Evolutionary conservation across 768 basidiomycete species (phyloP), one percentile per base, ranked within the genome.

Genomic region (Hemileccinum impolitum): DNA sequence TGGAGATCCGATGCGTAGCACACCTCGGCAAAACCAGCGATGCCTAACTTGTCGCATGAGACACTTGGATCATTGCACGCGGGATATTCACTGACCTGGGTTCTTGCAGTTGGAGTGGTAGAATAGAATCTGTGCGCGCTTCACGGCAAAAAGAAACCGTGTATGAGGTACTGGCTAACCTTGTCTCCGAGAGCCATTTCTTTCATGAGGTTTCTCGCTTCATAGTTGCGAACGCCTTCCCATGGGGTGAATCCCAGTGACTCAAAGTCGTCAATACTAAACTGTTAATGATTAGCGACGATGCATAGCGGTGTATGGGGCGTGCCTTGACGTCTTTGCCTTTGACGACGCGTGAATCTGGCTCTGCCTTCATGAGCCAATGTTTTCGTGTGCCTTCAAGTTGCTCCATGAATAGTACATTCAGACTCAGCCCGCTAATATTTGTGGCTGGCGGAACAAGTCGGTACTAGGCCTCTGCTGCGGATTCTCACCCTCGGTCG

Each of bases 291-390:
- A 21, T 52, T 25, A 46, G 43, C 19, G 28, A 21, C 7, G 38
- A 6, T 3, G 23, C 6, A 23, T 32, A 19, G 31, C 11, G 13
- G 26, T 14, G 15, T 14, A 31, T n/a, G 45, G 18, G 28, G 36
- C 13, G 39, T 55, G 75, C 90, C 76, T 88, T 91, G 55, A 94
- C 88, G 54, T 94, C 90, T 57, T 85, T 88, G 38, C 90, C 90
- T 65, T 90, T 93, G 37, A 89, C 87, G 39, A 91, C 60, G 47
- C 90, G 84, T 14, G 88, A 80, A 52, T 92, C 85, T 9, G 90
- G 90, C 64, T 92, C 90, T 4, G 90, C 90, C 66, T 93, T 92
- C 68, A 90, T 78, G 19, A 93, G 76, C 87, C 90, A 93, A 55
- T 63, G 58, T 31, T 60, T 70, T 40, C 8, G 52, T 3, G 51